Evolutionary conservation across 495 filamentous ascomycete genomes (phyloP), one percentile per base, ranked within the genome.

Genomic region (Neurospora sp.): DNA sequence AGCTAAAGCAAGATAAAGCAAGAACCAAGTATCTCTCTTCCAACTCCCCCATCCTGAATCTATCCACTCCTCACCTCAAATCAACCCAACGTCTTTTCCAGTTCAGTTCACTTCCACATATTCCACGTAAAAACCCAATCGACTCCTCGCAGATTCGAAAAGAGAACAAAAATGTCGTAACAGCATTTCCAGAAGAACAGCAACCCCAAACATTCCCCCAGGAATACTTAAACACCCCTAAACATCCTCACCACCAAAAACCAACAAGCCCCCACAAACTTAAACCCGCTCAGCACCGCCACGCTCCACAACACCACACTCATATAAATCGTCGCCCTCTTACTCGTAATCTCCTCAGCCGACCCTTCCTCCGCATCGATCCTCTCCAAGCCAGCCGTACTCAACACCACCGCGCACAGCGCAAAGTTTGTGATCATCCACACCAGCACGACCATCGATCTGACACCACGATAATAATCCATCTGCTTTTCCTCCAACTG

Each of bases 361-460:
- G 81, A 74, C 75, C 44, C 75, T 35, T 78, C 75, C 3, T 80
- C 83, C 1, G 83, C 77, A 44, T 84, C 82, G 48, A 96, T 85
- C 23, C 85, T 86, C 72, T 96, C 89, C 72, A 98, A 78, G 7
- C 96, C 96, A 31, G 90, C 96, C 1, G 92, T 89, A 75, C 90
- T 92, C 73, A 98, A 83, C 54, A 99, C 94, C n/a, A 94, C 88
- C 1, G 96, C 96, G 5, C 86, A 88, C 6, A 99, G 90, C 11
- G 90, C 94, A 78, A 98, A 92, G 82, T 99, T 99, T 76, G 90
- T 94, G 78, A 97, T 94, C 84, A 99, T 96, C 96, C 96, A 99
- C 72, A 91, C 88, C 70, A 99, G 85, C 72, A 99, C 96, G 77
- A 97, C 94, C 16, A 92, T 88, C 72, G 92, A 94, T 69, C 96